Percentiles rank a stretch among this genome's conserved stretches.
phyloP scores from a whole-genome alignment of 768 basidiomycete species.

The Auriscalpium vulgare region DNA sequence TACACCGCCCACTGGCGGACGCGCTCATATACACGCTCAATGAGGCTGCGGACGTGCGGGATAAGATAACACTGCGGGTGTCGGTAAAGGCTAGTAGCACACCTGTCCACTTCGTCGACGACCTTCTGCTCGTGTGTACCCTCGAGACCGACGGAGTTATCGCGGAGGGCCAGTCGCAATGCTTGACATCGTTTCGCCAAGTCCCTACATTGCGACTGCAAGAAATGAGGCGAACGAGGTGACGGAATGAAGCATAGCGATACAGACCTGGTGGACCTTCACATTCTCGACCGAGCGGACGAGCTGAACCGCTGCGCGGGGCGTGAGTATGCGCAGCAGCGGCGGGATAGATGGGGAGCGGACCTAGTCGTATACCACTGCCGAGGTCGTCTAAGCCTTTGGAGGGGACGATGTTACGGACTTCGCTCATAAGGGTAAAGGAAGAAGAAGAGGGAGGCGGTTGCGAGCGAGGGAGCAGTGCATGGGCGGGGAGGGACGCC shows the following conservation, averaged over 20 bases:
- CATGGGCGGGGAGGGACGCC: neutral
- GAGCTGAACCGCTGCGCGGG: conserved; percentile 22
- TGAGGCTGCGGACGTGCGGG: neutral
- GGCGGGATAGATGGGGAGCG: neutral
- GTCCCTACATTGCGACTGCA: conserved; percentile 11
- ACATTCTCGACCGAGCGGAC: conserved; percentile 27
- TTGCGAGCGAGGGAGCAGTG: neutral
- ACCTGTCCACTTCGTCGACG: conserved; percentile 14
- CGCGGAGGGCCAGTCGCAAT: conserved; percentile 4
- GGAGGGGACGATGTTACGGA: neutral
- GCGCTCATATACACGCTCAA: conserved; percentile 6
- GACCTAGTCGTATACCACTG: neutral
- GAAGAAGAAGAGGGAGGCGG: neutral
- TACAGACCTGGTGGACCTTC: conserved; percentile 30
- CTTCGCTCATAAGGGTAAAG: neutral
- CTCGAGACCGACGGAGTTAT: conserved; percentile 8
- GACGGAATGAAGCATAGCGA: neutral
- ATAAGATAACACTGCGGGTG: neutral
- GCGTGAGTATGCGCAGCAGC: neutral
- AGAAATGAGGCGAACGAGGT: neutral
- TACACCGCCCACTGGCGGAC: conserved; percentile 9
- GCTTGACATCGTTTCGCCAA: conserved; percentile 5
- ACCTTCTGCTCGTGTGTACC: conserved; percentile 10
- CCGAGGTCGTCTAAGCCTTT: neutral
- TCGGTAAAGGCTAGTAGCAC: neutral